Evolutionary conservation across 1,284 basidiomycete genomes (phyloP).

Genomic region (Trametes polyzona): DNA sequence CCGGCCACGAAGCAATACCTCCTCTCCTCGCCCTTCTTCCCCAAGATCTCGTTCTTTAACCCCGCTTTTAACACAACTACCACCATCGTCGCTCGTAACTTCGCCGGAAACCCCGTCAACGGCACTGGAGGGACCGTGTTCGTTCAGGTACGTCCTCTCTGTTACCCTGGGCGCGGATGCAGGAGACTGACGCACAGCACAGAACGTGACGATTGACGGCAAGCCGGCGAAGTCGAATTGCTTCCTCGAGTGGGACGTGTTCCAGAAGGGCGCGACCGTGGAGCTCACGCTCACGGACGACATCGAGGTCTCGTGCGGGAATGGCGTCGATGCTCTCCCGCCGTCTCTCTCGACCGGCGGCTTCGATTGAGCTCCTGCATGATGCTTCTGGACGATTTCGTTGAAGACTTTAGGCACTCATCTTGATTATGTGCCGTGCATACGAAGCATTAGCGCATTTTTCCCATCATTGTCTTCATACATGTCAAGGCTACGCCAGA

Average conservation of each 20-base stretch:
- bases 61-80: constrained; percentile 60
- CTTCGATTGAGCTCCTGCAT: constrained; percentile 34
- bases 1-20: constrained; percentile 65
- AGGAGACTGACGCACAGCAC: background rate
- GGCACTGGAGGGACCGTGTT: constrained; percentile 59
- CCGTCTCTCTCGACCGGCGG: constrained; percentile 67
- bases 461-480: no score
- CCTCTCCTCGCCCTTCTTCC: constrained; percentile 66
- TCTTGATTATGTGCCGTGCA: no score
- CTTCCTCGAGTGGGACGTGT: constrained; percentile 65
- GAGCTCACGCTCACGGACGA: constrained; percentile 55
- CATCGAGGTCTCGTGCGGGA: constrained; percentile 49
- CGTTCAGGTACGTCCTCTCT: constrained; percentile 47
- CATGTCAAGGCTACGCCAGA: no score
- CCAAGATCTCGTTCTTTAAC: constrained; percentile 61
- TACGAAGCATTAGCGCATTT: no score
- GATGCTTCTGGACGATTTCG: no score
- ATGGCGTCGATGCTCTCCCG: constrained; percentile 49
- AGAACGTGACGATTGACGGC: constrained; percentile 62
- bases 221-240: constrained; percentile 60
- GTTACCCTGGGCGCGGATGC: no score
- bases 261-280: constrained; percentile 52
- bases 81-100: constrained; percentile 53
- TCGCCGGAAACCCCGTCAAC: constrained; percentile 52
- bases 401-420: no score